Evolutionary conservation across 192 early-diverging fungal genomes (phyloP).

Genomic region (Coemansia javaensis): DNA sequence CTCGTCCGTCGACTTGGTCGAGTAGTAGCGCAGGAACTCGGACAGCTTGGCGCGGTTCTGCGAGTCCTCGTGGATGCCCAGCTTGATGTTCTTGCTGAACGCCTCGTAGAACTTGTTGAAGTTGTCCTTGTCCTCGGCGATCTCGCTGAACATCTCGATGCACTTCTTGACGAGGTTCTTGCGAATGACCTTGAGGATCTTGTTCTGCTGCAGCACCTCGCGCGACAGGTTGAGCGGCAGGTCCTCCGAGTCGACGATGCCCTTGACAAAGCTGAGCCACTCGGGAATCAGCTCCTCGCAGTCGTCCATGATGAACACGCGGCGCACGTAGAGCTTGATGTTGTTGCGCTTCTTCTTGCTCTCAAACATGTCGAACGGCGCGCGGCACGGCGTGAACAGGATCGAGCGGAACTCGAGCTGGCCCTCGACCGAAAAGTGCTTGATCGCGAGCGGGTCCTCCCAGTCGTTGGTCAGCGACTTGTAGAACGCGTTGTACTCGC

Average conservation of each 20-base stretch:
- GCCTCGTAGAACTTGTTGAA: constrained; percentile 99
- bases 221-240: constrained; percentile 99
- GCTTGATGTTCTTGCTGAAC: constrained; percentile 99
- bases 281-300: constrained; percentile 99
- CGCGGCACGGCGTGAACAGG: constrained; percentile 93
- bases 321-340: constrained; percentile 99
- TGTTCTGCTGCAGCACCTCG: constrained; percentile 99
- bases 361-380: constrained; percentile 98
- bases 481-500: constrained; percentile 98
- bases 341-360: constrained; percentile 99
- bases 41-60: constrained; percentile 96
- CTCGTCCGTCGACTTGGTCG: constrained; percentile 98
- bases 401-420: constrained; percentile 99
- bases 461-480: constrained; percentile 98
- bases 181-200: constrained; percentile 98
- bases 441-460: constrained; percentile 96
- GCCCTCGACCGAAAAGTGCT: constrained; percentile 99
- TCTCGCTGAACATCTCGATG: constrained; percentile 96
- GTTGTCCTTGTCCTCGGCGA: constrained; percentile 98
- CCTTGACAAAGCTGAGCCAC: constrained; percentile 99
- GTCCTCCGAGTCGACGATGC: constrained; percentile 99
- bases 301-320: constrained; percentile 99
- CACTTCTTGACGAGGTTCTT: constrained; percentile 99
- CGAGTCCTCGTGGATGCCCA: constrained; percentile 97
- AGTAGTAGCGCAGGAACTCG: constrained; percentile 96